Evolutionary conservation across 139 green algal species (phyloP), one percentile per base, ranked within the genome.

Genomic region (Chlamydomonas incerta): DNA sequence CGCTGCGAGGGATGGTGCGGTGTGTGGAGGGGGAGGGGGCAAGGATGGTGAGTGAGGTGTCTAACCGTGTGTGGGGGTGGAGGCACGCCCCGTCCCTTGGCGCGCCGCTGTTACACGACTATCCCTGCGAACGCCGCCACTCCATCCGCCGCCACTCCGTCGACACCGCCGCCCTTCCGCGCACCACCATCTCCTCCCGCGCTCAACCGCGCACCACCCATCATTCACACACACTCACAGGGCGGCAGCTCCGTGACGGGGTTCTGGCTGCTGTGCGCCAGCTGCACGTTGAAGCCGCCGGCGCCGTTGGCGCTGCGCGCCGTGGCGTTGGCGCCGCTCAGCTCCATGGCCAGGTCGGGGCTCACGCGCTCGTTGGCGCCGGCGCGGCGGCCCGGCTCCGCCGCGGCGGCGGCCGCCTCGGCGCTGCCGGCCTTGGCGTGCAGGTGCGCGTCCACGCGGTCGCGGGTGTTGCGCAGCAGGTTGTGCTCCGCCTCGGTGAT

Each of bases 401-500:
- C 72, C 37, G 34, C 41, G 20, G 26, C 57, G 5, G 69, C 69
- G 18, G 68, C 33, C 13, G 67, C n/a, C 33, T 76, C 79, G 4
- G 47, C 47, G 24, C 41, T 50, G 41, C 41, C 41, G 41, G 41
- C 6, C 41, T 50, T 21, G 31, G 26, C 50, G 0, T 58, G 21
- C 47, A 75, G 63, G 79, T 85, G 66, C 9, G 79, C 79, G 65
- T 85, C 79, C 31, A 85, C 79, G 47, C 79, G 67, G 86, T 94
- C 88, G 20, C 50, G 62, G 10, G 82, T 57, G n/a, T 81, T 86
- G 52, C 93, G 83, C 52, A 95, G 82, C 41, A 90, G 84, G 52
- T 90, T 86, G 88, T 96, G 91, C 90, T 96, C 94, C 35, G 91
- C 90, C 89, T 96, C 94, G 26, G 91, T 95, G 62, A 95, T 90